These are phyloP conservation scores for Aspergillus vadensis DNA, from an alignment of 2,329 filamentous ascomycete genomes.

Conservation along the genomic window DNA sequence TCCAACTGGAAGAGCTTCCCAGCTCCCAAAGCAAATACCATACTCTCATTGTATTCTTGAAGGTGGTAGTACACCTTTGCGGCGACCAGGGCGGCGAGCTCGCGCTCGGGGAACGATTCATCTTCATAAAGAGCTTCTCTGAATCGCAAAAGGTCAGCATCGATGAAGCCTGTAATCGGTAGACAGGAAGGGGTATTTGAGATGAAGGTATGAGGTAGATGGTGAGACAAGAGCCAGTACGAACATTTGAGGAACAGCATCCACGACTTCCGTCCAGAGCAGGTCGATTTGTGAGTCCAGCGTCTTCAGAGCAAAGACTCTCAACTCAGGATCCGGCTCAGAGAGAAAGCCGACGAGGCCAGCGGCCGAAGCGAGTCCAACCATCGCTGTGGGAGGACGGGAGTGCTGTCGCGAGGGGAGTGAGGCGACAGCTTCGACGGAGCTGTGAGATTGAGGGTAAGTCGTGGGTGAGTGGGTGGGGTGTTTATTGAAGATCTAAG, in stretches of 20 bases:
- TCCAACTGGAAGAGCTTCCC: conserved; percentile 95
- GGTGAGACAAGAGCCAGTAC: conserved; percentile 33
- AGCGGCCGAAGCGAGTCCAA: conserved; percentile 88
- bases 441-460: conserved; percentile 29
- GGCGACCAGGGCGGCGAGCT: conserved; percentile 89
- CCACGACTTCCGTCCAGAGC: conserved; percentile 96
- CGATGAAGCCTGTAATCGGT: background rate
- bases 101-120: conserved; percentile 87
- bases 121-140: conserved; percentile 98
- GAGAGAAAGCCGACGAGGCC: conserved; percentile 93
- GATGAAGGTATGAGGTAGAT: background rate
- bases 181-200: background rate
- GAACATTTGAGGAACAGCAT: conserved; percentile 90
- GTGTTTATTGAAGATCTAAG: conserved; percentile 16
- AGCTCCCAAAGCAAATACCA: conserved; percentile 94
- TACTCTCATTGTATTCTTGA: conserved; percentile 98
- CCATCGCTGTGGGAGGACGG: conserved; percentile 61
- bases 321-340: conserved; percentile 91
- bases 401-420: conserved; percentile 29
- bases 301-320: conserved; percentile 90
- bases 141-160: conserved; percentile 23
- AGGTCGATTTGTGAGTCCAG: conserved; percentile 96
- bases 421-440: conserved; percentile 36
- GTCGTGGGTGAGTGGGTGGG: conserved; percentile 18
- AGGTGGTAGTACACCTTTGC: conserved; percentile 99